A percentile compares a stretch with the other conserved stretches of the same genome.
Evolutionary conservation across 2,329 filamentous ascomycete genomes (phyloP).

Genomic region (Esteya vermicola): DNA sequence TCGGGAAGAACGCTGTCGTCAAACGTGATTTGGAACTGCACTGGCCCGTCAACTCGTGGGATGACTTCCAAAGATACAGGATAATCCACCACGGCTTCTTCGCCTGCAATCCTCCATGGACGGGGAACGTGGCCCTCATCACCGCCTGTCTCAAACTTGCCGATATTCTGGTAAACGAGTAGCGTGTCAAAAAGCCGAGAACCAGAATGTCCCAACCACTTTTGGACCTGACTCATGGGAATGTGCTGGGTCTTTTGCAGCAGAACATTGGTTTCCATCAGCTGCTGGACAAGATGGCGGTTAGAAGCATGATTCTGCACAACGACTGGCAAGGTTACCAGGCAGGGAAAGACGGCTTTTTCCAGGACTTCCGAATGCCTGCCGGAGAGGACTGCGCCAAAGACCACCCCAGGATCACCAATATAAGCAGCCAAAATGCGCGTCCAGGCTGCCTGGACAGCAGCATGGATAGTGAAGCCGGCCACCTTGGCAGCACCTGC

Average conservation of each 20-base stretch:
- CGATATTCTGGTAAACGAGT: conserved; percentile 65
- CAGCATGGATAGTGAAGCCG: conserved; percentile 62
- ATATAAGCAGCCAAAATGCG: conserved; percentile 60
- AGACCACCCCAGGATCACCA: conserved; percentile 60
- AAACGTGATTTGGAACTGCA: conserved; percentile 55
- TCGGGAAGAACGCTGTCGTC: conserved; percentile 48
- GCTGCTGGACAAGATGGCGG: conserved; percentile 38
- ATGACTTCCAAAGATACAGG: conserved; percentile 69
- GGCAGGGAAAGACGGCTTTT: conserved; percentile 57
- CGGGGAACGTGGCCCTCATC: conserved; percentile 8
- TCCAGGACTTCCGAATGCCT: conserved; percentile 47
- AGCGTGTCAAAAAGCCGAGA: conserved; percentile 68
- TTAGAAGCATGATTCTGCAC: conserved; percentile 42
- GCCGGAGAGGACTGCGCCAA: conserved; percentile 70
- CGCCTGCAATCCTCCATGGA: conserved; percentile 48
- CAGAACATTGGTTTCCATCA: conserved; percentile 51
- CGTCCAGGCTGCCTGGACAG: conserved; percentile 67
- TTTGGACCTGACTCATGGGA: conserved; percentile 58
- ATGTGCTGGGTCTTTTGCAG: conserved; percentile 59
- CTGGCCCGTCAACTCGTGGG: conserved; percentile 26
- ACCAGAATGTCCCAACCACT: conserved; percentile 51
- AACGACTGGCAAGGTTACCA: conserved; percentile 65
- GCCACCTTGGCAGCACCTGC: conserved; percentile 38
- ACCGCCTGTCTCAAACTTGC: no score
- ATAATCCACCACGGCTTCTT: conserved; percentile 62